Base-by-base conservation (phyloP, 1,284 basidiomycete species). In the Rhodotorula sp. region DNA sequence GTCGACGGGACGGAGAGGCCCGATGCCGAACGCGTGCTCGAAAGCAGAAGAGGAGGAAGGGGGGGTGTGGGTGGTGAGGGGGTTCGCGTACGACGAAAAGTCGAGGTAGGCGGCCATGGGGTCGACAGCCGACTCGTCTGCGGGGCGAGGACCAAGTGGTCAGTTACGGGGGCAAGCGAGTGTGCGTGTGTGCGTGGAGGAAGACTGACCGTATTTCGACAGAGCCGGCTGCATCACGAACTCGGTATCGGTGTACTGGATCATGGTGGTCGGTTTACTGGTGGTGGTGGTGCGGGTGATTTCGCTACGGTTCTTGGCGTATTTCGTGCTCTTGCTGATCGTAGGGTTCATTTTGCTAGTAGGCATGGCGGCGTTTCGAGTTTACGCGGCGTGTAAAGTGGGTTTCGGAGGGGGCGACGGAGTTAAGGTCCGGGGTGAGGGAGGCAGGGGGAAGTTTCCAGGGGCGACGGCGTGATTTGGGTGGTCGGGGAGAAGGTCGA, bases 71-170 rank as follows among this genome's bases (percentile, higher is more conserved):
- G 62, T n/a, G 28, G 45, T 48, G 45, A 21, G 31, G n/a, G 48
- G 15, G 16, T 26, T 28, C 47, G 63, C 47, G 67, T 69, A 68
- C 48, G 71, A 71, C 58, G 70, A 70, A 52, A 73, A 63, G 74
- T 75, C 74, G 66, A 75, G 67, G 71, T 69, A 73, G 45, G 71
- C 59, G 26, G 69, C 50, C 56, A 75, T 55, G 34, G 34, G 34
- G 62, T 71, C 74, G 67, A 61, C 70, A 31, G 56, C 66, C 59
- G 67, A 64, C 56, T 66, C 66, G 64, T 71, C 66, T 67, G 62
- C 26, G 31, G 12, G 10, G 31, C 8, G 54, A 14, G 38, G 2
- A 43, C 10, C 16, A 48, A 38, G 7, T 2, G n/a, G 38, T 15
- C 34, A 19, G 50, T 15, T 5, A 45, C 18, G 26, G 56, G 1